A percentile compares a stretch with the other conserved stretches of the same genome.
Conservation (phyloP, 768 basidiomycete species). For the Naganishia randhawae region DNA sequence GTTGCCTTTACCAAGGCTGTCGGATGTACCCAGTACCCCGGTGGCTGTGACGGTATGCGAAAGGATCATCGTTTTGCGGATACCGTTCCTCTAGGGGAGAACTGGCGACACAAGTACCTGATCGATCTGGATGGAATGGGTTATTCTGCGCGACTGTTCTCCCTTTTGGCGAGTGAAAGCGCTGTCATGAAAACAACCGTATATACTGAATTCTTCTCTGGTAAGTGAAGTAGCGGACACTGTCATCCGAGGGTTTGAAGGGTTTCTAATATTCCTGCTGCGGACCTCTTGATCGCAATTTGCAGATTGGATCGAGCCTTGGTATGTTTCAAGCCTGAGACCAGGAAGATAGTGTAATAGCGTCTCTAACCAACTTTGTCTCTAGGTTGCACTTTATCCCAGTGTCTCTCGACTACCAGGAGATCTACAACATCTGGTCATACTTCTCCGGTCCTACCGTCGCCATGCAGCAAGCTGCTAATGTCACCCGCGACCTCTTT, state of each 20-base stretch:
- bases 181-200: slow-evolving; percentile 85
- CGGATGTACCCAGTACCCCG: slow-evolving; percentile 68
- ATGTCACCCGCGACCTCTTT: slow-evolving; percentile 52
- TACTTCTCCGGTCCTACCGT: slow-evolving; percentile 84
- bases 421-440: slow-evolving; percentile 88
- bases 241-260: neutral
- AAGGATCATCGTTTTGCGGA: slow-evolving; percentile 67
- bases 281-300: neutral
- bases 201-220: slow-evolving; percentile 78
- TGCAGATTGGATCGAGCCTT: slow-evolving; percentile 86
- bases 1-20: slow-evolving; percentile 76
- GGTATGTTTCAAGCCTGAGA: slow-evolving; percentile 54
- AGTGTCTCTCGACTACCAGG: slow-evolving; percentile 74
- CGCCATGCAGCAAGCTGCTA: slow-evolving; percentile 58
- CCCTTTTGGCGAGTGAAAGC: slow-evolving; percentile 59
- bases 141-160: slow-evolving; percentile 80
- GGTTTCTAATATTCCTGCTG: too few species aligned
- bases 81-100: slow-evolving; percentile 72
- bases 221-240: neutral
- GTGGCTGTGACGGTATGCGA: slow-evolving; percentile 61
- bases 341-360: neutral
- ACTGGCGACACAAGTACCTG: slow-evolving; percentile 91
- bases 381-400: slow-evolving; percentile 83
- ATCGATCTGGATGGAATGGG: slow-evolving; percentile 93
- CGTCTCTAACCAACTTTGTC: neutral